Conservation (phyloP, 192 early-diverging fungal species). For the Pilobolus umbonatus region DNA sequence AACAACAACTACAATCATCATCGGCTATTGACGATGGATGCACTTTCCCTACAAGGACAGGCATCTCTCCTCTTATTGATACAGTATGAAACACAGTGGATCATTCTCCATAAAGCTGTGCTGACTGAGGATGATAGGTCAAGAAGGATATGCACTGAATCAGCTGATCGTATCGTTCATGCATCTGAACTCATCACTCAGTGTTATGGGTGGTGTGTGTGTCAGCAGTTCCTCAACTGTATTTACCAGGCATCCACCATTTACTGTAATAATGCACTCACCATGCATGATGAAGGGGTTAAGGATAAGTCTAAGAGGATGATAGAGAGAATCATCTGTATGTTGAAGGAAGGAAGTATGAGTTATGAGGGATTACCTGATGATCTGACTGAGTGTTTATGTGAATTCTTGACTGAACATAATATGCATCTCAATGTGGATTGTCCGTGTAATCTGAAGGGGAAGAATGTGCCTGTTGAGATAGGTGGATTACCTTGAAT, state of each 20-base stretch:
- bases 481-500: too few species aligned
- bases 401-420: constrained; percentile 17
- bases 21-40: constrained; percentile 1
- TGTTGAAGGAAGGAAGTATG: constrained; percentile 6
- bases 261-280: constrained; percentile 24
- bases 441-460: background rate
- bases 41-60: constrained; percentile 14
- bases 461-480: too few species aligned
- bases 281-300: background rate
- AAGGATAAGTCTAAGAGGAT: background rate
- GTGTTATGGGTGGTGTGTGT: constrained; percentile 31
- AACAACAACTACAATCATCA: background rate
- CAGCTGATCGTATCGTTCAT: constrained; percentile 26
- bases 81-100: constrained; percentile 32
- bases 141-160: constrained; percentile 17
- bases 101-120: constrained; percentile 26
- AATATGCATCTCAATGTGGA: background rate
- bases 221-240: constrained; percentile 32
- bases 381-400: constrained; percentile 18
- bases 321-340: constrained; percentile 15
- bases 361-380: constrained; percentile 28
- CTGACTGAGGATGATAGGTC: background rate
- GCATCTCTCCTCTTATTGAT: constrained; percentile 23
- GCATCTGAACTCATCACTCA: constrained; percentile 23
- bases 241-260: constrained; percentile 34